These are phyloP conservation scores for Blastomyces gilchristii DNA, from an alignment of 2,329 filamentous ascomycete genomes.

Conservation along the genomic window DNA sequence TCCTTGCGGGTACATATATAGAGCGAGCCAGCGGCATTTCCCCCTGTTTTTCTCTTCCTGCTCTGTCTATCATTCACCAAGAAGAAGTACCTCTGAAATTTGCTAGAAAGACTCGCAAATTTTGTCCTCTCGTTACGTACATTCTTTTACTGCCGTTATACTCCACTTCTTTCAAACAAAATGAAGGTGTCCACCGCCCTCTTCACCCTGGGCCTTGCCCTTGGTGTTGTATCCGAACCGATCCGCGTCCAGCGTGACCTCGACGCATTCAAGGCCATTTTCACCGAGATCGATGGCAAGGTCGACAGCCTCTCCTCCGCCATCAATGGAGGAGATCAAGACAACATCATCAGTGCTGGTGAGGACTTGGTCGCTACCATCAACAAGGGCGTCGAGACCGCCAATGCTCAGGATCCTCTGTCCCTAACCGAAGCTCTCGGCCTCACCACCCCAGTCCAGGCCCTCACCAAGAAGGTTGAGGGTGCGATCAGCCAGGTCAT, in stretches of 20 bases:
- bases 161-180: slow-evolving; percentile 5
- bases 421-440: slow-evolving; percentile 21
- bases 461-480: slow-evolving; percentile 22
- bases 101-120: background rate
- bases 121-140: slow-evolving; percentile 8
- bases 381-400: slow-evolving; percentile 20
- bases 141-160: background rate
- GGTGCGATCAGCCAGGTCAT: slow-evolving; percentile 19
- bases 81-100: slow-evolving; percentile 1
- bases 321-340: slow-evolving; percentile 20
- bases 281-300: slow-evolving; percentile 14
- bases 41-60: background rate
- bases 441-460: slow-evolving; percentile 21
- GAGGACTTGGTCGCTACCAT: slow-evolving; percentile 20
- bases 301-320: slow-evolving; percentile 18
- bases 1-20: background rate
- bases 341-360: slow-evolving; percentile 17
- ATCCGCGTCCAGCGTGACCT: slow-evolving; percentile 10
- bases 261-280: slow-evolving; percentile 6
- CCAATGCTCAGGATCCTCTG: slow-evolving; percentile 19
- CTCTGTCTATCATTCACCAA: background rate
- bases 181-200: slow-evolving; percentile 15
- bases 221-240: slow-evolving; percentile 9
- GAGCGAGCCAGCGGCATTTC: background rate
- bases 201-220: slow-evolving; percentile 14